Evolutionary conservation across 352 stramenopile species (phyloP), one percentile per base, ranked within the genome.

Genomic region (Phytophthora litchii): DNA sequence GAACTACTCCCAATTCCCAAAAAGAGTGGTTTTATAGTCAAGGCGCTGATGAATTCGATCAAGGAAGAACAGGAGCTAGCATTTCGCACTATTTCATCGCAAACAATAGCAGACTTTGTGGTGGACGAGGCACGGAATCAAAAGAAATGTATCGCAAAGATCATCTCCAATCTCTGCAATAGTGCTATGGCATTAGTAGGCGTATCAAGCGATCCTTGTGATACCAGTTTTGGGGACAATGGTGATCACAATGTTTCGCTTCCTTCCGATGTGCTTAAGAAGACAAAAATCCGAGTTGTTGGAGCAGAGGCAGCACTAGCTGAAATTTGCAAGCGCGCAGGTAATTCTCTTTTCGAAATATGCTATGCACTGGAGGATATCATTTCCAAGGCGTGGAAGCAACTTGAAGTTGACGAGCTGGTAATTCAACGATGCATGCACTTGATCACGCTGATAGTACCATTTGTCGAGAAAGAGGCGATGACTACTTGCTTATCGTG

Each of bases 11-110:
- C 68, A 1, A 72, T 88, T 35, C 83, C 83, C 4, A 52, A 67
- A 51, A 91, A 90, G 42, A 89, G 79, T 36, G 86, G 82, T 0
- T 92, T 95, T 44, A 62, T 95, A 10, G 80, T 95, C 6, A 89
- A 83, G 49, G 70, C 84, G 16, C 54, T 93, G 12, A 95, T 95
- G 84, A 78, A 90, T 4, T 78, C 80, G 4, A 74, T 94, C 56
- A 95, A 94, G 34, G 71, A 60, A 45, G 80, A 92, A 58, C 58
- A 74, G 0, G 69, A 80, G 31, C n/a, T 34, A 7, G 66, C 64
- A 9, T 83, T 90, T 52, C 73, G 74, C 21, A 29, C 20, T 1
- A 59, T 92, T 17, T 73, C 75, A n/a, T 70, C 84, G 1, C 49
- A 72, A 29, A 65, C 81, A 0, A 54, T 95, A 17, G 82, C 79